A percentile compares a stretch with the other conserved stretches of the same genome.
Conservation (phyloP, 768 basidiomycete genomes). For the Agrocybe pediades region DNA sequence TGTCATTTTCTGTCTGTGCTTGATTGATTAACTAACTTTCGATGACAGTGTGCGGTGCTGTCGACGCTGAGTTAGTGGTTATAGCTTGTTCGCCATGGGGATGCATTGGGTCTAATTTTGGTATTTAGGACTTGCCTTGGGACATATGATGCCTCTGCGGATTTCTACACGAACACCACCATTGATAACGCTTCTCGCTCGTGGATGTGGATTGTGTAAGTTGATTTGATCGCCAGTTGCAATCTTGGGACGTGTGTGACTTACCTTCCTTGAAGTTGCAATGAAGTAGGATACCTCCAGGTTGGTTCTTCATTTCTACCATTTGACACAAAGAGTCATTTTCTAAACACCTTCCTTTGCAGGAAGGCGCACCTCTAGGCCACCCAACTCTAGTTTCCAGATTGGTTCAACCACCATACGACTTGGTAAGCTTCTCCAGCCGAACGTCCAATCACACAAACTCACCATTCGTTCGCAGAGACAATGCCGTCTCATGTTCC, state of each 20-base stretch:
- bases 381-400: constrained; percentile 53
- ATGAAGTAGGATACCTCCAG: constrained; percentile 66
- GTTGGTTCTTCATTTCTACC: constrained; percentile 19
- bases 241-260: not conserved
- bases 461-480: constrained; percentile 37
- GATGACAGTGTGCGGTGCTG: constrained; percentile 50
- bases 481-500: constrained; percentile 73
- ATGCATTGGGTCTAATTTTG: not conserved
- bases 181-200: constrained; percentile 61
- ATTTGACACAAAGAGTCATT: not conserved
- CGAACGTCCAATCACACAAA: not conserved
- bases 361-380: constrained; percentile 44
- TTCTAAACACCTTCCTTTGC: not conserved
- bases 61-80: constrained; percentile 47
- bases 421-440: constrained; percentile 41
- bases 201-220: constrained; percentile 74
- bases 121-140: constrained; percentile 41
- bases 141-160: constrained; percentile 38
- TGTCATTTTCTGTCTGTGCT: no score
- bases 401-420: constrained; percentile 55
- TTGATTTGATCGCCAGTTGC: not conserved
- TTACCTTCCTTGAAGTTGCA: constrained; percentile 46
- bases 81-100: not conserved
- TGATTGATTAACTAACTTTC: not conserved
- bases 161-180: constrained; percentile 54